A percentile compares a stretch with the other conserved stretches of the same genome.
Evolutionary conservation across 192 early-diverging fungal genomes (phyloP).

Genomic region (Martensiomyces pterosporus): DNA sequence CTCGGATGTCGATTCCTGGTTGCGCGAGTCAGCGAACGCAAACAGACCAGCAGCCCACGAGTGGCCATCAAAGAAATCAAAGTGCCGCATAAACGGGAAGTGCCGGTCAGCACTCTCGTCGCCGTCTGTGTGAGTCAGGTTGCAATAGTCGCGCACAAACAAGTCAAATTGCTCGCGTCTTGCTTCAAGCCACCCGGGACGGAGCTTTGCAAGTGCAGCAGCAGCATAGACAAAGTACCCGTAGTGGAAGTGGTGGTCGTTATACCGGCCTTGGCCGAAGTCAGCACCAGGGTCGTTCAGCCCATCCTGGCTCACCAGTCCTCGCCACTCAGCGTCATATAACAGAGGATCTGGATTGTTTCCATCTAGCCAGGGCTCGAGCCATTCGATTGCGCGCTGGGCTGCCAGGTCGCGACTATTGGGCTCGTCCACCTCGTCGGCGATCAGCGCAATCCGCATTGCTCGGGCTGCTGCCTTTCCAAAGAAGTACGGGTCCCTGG

Average conservation of each 20-base stretch:
- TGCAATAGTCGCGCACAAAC: constrained; percentile 53
- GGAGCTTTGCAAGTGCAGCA: constrained; percentile 38
- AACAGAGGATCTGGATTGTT: constrained; percentile 25
- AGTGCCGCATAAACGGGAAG: constrained; percentile 53
- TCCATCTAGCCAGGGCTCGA: constrained; percentile 35
- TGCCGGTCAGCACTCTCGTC: constrained; percentile 22
- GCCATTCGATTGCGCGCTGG: constrained; percentile 16
- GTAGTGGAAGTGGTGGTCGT: constrained; percentile 60
- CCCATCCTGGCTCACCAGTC: constrained; percentile 27
- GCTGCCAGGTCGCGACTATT: constrained; percentile 26
- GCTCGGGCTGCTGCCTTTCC: constrained; percentile 51
- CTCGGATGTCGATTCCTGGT: constrained; percentile 54
- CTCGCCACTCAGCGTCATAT: constrained; percentile 51
- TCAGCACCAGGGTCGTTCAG: constrained; percentile 36
- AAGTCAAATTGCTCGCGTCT: constrained; percentile 13
- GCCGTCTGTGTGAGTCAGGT: constrained; percentile 10
- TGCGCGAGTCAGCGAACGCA: constrained; percentile 49
- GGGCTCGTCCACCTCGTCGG: constrained; percentile 38
- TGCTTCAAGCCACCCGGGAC: constrained; percentile 25
- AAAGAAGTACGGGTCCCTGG: constrained; percentile 53
- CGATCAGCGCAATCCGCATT: constrained; percentile 50
- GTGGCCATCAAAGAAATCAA: constrained; percentile 60
- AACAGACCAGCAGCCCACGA: constrained; percentile 56
- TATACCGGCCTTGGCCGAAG: constrained; percentile 54
- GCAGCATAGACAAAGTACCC: constrained; percentile 55